Base-by-base conservation (phyloP, 192 early-diverging fungal species). In the Backusella parvicylindrica region DNA sequence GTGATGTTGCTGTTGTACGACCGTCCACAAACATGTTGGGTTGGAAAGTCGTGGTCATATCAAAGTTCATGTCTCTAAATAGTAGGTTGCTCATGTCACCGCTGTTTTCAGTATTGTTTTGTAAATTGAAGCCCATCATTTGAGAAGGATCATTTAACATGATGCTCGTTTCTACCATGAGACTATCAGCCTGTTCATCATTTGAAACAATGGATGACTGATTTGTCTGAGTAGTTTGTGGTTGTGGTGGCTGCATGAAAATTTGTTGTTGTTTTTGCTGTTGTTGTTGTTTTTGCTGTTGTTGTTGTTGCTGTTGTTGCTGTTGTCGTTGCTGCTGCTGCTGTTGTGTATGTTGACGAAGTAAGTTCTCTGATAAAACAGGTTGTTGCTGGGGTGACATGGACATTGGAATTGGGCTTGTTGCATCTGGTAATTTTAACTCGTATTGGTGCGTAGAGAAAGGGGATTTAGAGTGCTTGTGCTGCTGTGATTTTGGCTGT, bases 131-230 rank as follows among this genome's bases (percentile, higher is more conserved):
- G n/a, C 65, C 65, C 21, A 26, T 64, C 76, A 77, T 72, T 40
- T 72, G 65, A 47, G 37, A 28, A n/a, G 70, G 70, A 41, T 77
- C 76, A 53, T 72, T 77, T 26, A 77, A 72, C 40, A 77, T 38
- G 64, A 77, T 72, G 15, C 36, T 72, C 8, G 70, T 33, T 28
- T 72, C 76, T 21, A 77, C 33, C 70, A 77, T 68, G 8, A 77
- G 41, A 71, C 40, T 73, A 6, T 64, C n/a, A 47, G 65, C 18
- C 47, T 60, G 53, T 28, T 26, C 21, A 60, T 12, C 15, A 28
- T 26, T 43, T 40, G 68, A 16, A 30, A 41, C 40, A 41, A 41
- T 70, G 13, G 68, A 2, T 32, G 38, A 1, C 15, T 32, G 23
- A 23, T 32, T 4, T 26, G 32, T 38, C 21, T 32, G 23, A 1